Base-by-base conservation (phyloP, 345 rosid genomes). In the Litchi chinensis region DNA sequence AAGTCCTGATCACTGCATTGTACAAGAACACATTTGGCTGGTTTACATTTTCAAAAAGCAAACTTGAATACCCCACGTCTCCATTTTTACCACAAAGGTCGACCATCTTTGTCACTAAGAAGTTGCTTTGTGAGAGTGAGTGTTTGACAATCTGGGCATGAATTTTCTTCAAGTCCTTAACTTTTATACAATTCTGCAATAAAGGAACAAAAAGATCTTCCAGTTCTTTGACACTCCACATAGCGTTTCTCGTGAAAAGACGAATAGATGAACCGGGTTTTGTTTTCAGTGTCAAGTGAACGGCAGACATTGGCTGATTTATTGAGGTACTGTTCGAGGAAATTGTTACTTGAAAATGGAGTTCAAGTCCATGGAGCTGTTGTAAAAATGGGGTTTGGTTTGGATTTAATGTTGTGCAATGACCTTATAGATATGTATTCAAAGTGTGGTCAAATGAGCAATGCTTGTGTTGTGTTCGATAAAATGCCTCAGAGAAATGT, bases 401-500 rank as follows among this genome's bases (percentile, higher is more conserved):
- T 66, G 24, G 91, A 89, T 82, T 52, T 85, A 85, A 83, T 84
- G 87, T 32, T 81, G 62, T 83, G 80, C 83, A 91, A 87, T 79
- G 89, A 87, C 79, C 91, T 91, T 11, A 79, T 90, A 6, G 89
- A 79, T 44, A 79, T 93, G 93, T 91, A 91, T 7, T 84, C 89
- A 10, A 91, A 93, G 88, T 90, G 93, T 77, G 84, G 84, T 60
- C 75, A 81, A 79, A 81, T 89, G 74, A 70, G 41, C 8, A 12
- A 46, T 62, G 97, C 95, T 21, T 76, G 83, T 50, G 74, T 41
- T 10, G 89, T 93, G 94, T 91, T 93, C 77, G 92, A 93, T 68
- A 85, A 57, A 85, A 90, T 93, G 97, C 81, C 70, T 46, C 85
- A 82, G 41, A 88, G 91, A 86, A 93, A 93, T 24, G 89, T 90